Conservation (phyloP, 148 eudicot species). For the Rhododendron ferrugineum region DNA sequence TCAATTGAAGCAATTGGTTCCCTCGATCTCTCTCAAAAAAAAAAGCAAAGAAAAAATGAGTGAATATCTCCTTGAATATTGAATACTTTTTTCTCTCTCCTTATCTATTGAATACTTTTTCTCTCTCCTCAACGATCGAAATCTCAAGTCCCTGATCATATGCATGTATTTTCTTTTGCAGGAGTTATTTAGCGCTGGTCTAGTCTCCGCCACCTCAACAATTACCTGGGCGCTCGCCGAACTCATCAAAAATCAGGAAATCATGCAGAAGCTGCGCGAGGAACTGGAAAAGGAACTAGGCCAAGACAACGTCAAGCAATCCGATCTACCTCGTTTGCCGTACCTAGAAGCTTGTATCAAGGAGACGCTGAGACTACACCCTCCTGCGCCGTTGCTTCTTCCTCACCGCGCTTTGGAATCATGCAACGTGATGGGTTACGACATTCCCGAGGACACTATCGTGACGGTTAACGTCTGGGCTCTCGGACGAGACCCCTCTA, state of each 20-base stretch:
- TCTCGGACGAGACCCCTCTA: conserved; percentile 19
- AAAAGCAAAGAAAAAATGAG: neutral
- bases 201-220: conserved; percentile 11
- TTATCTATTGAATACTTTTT: neutral
- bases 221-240: conserved; percentile 22
- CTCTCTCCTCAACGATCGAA: neutral
- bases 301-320: neutral
- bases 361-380: conserved; percentile 19
- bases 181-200: conserved; percentile 24
- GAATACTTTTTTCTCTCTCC: neutral
- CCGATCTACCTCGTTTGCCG: conserved; percentile 11
- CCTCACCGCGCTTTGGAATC: conserved; percentile 18
- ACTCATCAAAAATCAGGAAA: conserved; percentile 7
- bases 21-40: too few relatives aligned
- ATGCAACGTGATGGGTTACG: conserved; percentile 17
- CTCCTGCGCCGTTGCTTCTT: conserved; percentile 18
- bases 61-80: neutral
- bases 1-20: too few relatives aligned
- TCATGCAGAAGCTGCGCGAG: conserved; percentile 15
- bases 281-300: conserved; percentile 5
- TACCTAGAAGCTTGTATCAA: conserved; percentile 26
- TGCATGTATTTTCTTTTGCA: neutral
- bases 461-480: conserved; percentile 23
- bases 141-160: too few relatives aligned
- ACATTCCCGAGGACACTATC: conserved; percentile 21